Conservation (phyloP, 2,329 filamentous ascomycete species). For the Mycosphaerelloides madeirae region DNA sequence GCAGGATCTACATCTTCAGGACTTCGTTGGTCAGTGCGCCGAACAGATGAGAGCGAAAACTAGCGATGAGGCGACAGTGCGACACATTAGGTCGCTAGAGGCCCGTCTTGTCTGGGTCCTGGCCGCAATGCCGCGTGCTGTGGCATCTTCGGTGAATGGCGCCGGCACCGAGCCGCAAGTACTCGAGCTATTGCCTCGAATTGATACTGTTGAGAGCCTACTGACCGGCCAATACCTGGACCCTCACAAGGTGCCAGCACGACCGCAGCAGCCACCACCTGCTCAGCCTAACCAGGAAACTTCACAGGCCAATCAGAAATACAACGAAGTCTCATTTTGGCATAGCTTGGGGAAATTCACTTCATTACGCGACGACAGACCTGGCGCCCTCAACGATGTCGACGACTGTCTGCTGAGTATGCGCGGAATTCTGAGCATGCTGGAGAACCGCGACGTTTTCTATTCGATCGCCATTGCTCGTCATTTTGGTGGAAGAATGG, state of each 20-base stretch:
- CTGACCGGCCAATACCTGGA: slow-evolving; percentile 68
- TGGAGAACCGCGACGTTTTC: slow-evolving; percentile 83
- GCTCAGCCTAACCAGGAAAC: slow-evolving; percentile 30
- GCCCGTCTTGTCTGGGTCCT: slow-evolving; percentile 58
- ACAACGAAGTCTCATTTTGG: slow-evolving; percentile 73
- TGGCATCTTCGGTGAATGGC: slow-evolving; percentile 41
- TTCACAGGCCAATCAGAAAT: slow-evolving; percentile 24
- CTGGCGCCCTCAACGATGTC: slow-evolving; percentile 49
- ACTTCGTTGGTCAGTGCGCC: slow-evolving; percentile 64
- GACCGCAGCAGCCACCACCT: slow-evolving; percentile 36
- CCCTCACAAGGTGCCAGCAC: slow-evolving; percentile 52
- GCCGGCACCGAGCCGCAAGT: slow-evolving; percentile 40
- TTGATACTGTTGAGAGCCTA: slow-evolving; percentile 71
- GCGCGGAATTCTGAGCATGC: slow-evolving; percentile 67
- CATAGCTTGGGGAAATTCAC: slow-evolving; percentile 69
- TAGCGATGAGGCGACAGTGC: slow-evolving; percentile 15
- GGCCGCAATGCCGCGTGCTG: slow-evolving; percentile 43
- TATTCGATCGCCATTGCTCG: slow-evolving; percentile 82
- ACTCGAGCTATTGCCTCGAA: slow-evolving; percentile 59
- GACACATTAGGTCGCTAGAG: slow-evolving; percentile 48
- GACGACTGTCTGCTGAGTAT: slow-evolving; percentile 62
- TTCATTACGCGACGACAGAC: slow-evolving; percentile 56
- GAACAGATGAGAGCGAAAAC: slow-evolving; percentile 32
- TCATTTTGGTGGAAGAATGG: slow-evolving; percentile 60
- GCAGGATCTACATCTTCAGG: slow-evolving; percentile 55